Evolutionary conservation across 1,139 yeast genomes (phyloP).

Genomic region (Yamadazyma sp.): DNA sequence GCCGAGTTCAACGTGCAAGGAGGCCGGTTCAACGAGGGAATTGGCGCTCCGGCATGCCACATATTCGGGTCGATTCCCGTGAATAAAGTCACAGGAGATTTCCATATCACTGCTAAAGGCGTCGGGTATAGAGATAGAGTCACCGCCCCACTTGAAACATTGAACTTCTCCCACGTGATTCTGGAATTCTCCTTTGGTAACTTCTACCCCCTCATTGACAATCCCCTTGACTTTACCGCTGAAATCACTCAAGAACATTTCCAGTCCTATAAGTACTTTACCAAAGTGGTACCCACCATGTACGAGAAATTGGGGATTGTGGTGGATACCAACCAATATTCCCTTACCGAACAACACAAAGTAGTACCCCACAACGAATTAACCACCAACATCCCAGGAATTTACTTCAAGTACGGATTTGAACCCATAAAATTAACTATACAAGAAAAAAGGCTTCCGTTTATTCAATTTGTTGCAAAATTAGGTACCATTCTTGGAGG

Average conservation of each 20-base stretch:
- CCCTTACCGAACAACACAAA: constrained; percentile 60
- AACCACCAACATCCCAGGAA: constrained; percentile 64
- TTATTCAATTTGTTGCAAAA: constrained; percentile 73
- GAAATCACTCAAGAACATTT: constrained; percentile 47
- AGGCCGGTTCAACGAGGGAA: constrained; percentile 41
- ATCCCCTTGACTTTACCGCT: constrained; percentile 80
- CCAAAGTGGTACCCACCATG: constrained; percentile 82
- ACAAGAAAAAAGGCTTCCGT: constrained; percentile 71
- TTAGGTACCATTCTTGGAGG: constrained; percentile 83
- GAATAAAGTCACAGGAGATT: constrained; percentile 81
- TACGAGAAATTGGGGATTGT: constrained; percentile 70
- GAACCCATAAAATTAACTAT: constrained; percentile 79
- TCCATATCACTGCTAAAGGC: constrained; percentile 80
- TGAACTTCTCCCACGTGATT: constrained; percentile 83
- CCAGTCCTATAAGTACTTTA: constrained; percentile 59
- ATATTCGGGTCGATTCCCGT: constrained; percentile 86
- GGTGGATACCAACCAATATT: constrained; percentile 83
- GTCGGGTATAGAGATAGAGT: constrained; percentile 55
- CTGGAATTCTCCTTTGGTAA: constrained; percentile 90
- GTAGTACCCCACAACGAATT: constrained; percentile 20
- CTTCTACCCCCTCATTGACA: constrained; percentile 80
- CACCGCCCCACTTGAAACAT: constrained; percentile 43
- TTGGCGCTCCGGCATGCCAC: constrained; percentile 79
- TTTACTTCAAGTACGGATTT: constrained; percentile 79
- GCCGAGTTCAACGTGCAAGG: constrained; percentile 59